These are phyloP conservation scores for Coleophoma crateriformis DNA, from an alignment of 2,329 filamentous ascomycete genomes.

Conservation along the genomic window DNA sequence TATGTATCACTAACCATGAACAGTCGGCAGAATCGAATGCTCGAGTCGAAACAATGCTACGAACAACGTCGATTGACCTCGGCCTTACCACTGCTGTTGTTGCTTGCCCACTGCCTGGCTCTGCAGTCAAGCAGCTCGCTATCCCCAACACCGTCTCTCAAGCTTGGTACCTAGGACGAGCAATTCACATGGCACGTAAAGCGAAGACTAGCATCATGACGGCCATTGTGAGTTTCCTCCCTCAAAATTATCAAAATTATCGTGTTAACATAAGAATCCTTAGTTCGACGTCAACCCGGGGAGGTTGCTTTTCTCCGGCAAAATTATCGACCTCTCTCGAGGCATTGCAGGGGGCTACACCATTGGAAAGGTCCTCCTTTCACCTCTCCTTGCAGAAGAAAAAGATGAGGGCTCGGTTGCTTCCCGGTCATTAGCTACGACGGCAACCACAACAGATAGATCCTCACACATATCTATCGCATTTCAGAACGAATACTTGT, in stretches of 20 bases:
- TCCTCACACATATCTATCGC: constrained; percentile 26
- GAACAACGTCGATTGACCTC: constrained; percentile 32
- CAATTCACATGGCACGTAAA: constrained; percentile 24
- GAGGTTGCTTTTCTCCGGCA: constrained; percentile 32
- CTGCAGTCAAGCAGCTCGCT: constrained; percentile 27
- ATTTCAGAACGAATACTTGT: constrained; percentile 37
- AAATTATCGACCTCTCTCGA: constrained; percentile 34
- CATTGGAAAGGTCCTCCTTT: constrained; percentile 31
- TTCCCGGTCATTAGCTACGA: constrained; percentile 8
- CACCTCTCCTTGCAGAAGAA: constrained; percentile 25
- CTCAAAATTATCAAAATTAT: background rate
- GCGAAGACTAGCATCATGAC: constrained; percentile 24
- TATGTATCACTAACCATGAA: constrained; percentile 6
- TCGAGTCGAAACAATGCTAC: constrained; percentile 29
- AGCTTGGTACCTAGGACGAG: constrained; percentile 29
- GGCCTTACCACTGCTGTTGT: constrained; percentile 32
- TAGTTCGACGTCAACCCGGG: constrained; percentile 23
- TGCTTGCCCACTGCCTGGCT: constrained; percentile 27
- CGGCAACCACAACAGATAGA: constrained; percentile 11
- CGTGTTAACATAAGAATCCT: background rate
- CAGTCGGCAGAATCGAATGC: constrained; percentile 27
- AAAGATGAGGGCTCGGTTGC: background rate
- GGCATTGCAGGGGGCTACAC: constrained; percentile 35
- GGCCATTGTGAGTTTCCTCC: constrained; percentile 12
- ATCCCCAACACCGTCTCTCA: constrained; percentile 29